Base-by-base conservation (phyloP, 306 rosid species). In the Quercus glauca region DNA sequence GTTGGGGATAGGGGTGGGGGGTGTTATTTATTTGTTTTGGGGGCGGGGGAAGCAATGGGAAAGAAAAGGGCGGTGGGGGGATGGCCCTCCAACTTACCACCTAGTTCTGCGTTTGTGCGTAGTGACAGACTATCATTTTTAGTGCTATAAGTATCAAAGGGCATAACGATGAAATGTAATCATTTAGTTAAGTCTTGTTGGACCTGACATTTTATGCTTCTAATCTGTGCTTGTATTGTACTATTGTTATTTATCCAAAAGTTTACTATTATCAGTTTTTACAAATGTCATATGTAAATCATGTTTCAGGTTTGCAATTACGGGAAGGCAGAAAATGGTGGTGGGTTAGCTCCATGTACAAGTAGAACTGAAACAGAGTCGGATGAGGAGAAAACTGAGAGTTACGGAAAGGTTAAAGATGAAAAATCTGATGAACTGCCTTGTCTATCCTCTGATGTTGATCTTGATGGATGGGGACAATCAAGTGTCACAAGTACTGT, bases 291-390 rank as follows among this genome's bases (percentile, higher is more conserved):
- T 71, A 80, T 81, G 72, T n/a, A n/a, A n/a, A n/a, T n/a, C n/a
- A 25, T 86, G 80, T 45, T 84, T 74, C 84, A 95, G 97, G 97
- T 84, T 71, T 86, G 83, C 89, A 88, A 89, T 86, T 84, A 83
- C 76, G 85, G n/a, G 78, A 82, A 78, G 73, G 91, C 90, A 88
- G 91, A 78, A 78, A 89, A 58, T 77, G 85, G 78, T 65, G 85
- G 76, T 52, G 81, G 74, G 74, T 81, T 78, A 82, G 87, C 60
- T 82, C 79, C 84, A 53, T 85, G 81, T 81, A 59, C 77, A 65
- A 84, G 72, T 80, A 85, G 76, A 61, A 83, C 81, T 57, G 91
- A 82, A 71, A 77, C 82, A 12, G 90, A 81, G 20, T 64, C 89
- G 3, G 86, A 89, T 76, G 86, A 82, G 76, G 61, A 78, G 78